Base-by-base conservation (phyloP, 768 basidiomycete species). In the Auriscalpium vulgare region DNA sequence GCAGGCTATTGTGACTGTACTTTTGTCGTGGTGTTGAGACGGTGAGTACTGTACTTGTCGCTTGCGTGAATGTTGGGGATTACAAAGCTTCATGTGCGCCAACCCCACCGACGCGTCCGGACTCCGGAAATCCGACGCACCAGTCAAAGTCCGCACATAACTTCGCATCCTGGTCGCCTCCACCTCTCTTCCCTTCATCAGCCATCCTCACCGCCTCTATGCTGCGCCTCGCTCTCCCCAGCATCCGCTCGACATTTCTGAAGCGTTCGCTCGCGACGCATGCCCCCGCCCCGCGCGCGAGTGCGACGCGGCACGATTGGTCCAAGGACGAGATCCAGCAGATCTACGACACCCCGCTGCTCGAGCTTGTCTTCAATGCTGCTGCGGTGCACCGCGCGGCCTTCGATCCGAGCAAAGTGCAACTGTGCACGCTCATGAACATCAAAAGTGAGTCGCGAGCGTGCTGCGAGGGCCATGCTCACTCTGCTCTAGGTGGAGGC, bases 341-440 rank as follows among this genome's bases (percentile, higher is more conserved):
- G 53, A 85, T 97, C 54, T 98, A 91, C 67, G 83, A 97, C 69
- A 76, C 77, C 4, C 91, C 95, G 8, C 70, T 98, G 51, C 80
- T 98, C 63, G 89, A 94, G 47, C 85, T 95, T 53, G 85, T 95
- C 58, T 97, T 88, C 70, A 82, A 83, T 51, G 87, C 95, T 37
- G 90, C 93, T 13, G 70, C 81, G 3, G 80, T 95, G 10, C 95
- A 98, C 70, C 78, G 95, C 61, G 79, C 85, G 66, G 76, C 88
- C 69, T 92, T 97, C 62, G 88, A 95, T 72, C 86, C 94, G 36
- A 78, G 72, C 63, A 92, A 97, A 76, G 83, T 98, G 35, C 95
- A 98, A 72, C 79, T 98, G 36, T 97, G 95, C 65, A 98, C 95
- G 4, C 78, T 98, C 35, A 93, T 98, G 88, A 98, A 98, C 69